Evolutionary conservation across 192 early-diverging fungal species (phyloP).

Genomic region (Rhizoclosmatium globosum): DNA sequence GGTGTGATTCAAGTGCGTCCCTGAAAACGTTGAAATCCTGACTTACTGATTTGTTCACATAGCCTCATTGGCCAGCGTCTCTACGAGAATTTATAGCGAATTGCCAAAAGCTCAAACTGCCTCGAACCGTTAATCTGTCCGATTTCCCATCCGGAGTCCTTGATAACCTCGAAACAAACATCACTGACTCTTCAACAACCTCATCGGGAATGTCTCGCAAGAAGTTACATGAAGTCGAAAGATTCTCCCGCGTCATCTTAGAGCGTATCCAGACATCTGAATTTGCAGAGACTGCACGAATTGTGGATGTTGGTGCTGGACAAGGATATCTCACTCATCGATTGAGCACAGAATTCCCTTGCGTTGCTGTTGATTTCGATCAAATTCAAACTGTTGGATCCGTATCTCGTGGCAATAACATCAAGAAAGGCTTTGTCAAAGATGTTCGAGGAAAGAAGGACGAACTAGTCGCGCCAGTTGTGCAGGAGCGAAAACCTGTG

Average conservation of each 20-base stretch:
- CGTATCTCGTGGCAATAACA: constrained; percentile 16
- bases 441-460: constrained; percentile 2
- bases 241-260: constrained; percentile 18
- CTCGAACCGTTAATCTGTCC: constrained; percentile 1
- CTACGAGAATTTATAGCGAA: constrained; percentile 13
- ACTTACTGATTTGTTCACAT: background rate
- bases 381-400: constrained; percentile 39
- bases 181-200: background rate
- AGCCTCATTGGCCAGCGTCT: constrained; percentile 25
- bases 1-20: constrained; percentile 4
- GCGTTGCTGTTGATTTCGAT: constrained; percentile 47
- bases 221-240: constrained; percentile 37
- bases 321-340: constrained; percentile 48
- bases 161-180: background rate
- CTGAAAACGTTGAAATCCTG: background rate
- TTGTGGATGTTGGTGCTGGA: constrained; percentile 48
- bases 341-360: constrained; percentile 29
- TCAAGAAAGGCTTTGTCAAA: constrained; percentile 12
- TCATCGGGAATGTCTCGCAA: constrained; percentile 25
- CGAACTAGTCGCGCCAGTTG: background rate
- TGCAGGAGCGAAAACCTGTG: constrained; percentile 4
- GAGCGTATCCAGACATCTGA: background rate
- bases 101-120: constrained; percentile 12
- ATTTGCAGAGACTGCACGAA: background rate
- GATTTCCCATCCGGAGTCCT: constrained; percentile 1